Evolutionary conservation across 2,329 filamentous ascomycete species (phyloP).

Genomic region (Colletotrichum musicola): DNA sequence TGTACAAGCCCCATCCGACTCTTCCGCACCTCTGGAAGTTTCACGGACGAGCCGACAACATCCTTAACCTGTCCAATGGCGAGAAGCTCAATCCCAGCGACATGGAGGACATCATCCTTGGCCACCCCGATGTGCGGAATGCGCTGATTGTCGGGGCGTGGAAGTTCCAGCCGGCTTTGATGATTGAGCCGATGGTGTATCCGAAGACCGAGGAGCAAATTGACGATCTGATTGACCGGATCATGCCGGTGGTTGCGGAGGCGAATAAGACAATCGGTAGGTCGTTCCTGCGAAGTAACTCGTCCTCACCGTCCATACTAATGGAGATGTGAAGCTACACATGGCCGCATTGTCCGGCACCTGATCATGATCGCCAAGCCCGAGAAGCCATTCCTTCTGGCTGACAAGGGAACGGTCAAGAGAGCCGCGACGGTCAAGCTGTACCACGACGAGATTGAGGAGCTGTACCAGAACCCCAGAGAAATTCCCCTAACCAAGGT

Average conservation of each 20-base stretch:
- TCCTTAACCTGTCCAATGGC: constrained; percentile 63
- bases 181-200: constrained; percentile 57
- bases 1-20: constrained; percentile 54
- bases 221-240: constrained; percentile 51
- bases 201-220: constrained; percentile 44
- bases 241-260: constrained; percentile 58
- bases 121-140: constrained; percentile 54
- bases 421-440: constrained; percentile 52
- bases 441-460: constrained; percentile 59
- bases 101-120: constrained; percentile 55
- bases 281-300: rapidly evolving
- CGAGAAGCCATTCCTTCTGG: constrained; percentile 56
- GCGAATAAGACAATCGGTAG: constrained; percentile 51
- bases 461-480: constrained; percentile 51
- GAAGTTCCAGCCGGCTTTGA: constrained; percentile 59
- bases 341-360: constrained; percentile 58
- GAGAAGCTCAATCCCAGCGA: constrained; percentile 62
- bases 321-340: constrained; percentile 43
- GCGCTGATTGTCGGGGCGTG: constrained; percentile 60
- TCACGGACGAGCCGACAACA: constrained; percentile 52
- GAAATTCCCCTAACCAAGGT: constrained; percentile 29
- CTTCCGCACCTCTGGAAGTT: constrained; percentile 52
- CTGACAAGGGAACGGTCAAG: constrained; percentile 61
- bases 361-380: constrained; percentile 55
- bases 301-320: neutral